Conservation (phyloP, 495 filamentous ascomycete species). For the Penicillium mononematosum region DNA sequence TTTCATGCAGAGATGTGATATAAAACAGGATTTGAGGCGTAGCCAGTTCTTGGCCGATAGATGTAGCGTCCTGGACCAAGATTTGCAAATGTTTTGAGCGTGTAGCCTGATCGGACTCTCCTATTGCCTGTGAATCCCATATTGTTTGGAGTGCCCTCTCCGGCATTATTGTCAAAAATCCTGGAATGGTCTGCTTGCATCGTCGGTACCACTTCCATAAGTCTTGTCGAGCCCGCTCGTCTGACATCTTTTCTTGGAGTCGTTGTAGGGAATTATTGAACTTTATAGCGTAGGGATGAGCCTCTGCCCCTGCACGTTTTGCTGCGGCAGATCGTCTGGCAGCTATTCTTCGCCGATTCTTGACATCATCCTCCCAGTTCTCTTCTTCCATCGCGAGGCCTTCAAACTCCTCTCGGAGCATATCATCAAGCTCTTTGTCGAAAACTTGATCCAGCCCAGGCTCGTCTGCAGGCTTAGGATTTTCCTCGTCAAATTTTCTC, state of each 20-base stretch:
- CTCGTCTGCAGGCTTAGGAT: constrained; percentile 25
- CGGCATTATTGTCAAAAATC: constrained; percentile 37
- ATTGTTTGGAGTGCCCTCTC: constrained; percentile 40
- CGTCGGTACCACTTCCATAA: constrained; percentile 49
- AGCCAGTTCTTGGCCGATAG: constrained; percentile 51
- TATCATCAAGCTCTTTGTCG: constrained; percentile 46
- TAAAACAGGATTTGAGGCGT: constrained; percentile 60
- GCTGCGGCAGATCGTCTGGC: constrained; percentile 26
- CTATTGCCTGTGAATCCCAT: constrained; percentile 47
- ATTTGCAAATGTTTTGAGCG: constrained; percentile 59
- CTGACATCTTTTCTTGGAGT: constrained; percentile 24
- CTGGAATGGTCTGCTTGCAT: constrained; percentile 42
- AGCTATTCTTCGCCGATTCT: constrained; percentile 22
- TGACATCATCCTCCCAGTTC: constrained; percentile 32
- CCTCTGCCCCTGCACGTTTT: constrained; percentile 20
- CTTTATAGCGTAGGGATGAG: constrained; percentile 34
- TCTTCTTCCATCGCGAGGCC: constrained; percentile 42
- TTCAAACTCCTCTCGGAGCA: constrained; percentile 45
- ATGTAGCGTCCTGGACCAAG: constrained; percentile 61
- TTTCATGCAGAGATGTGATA: constrained; percentile 62
- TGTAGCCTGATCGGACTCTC: constrained; percentile 36
- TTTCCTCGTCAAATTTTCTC: constrained; percentile 40
- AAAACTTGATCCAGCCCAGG: constrained; percentile 40
- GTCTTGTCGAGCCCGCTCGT: constrained; percentile 32
- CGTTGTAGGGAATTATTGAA: constrained; percentile 34